phyloP scores from a whole-genome alignment of 257 asterid genomes.

The Solanum raphanifolium region DNA sequence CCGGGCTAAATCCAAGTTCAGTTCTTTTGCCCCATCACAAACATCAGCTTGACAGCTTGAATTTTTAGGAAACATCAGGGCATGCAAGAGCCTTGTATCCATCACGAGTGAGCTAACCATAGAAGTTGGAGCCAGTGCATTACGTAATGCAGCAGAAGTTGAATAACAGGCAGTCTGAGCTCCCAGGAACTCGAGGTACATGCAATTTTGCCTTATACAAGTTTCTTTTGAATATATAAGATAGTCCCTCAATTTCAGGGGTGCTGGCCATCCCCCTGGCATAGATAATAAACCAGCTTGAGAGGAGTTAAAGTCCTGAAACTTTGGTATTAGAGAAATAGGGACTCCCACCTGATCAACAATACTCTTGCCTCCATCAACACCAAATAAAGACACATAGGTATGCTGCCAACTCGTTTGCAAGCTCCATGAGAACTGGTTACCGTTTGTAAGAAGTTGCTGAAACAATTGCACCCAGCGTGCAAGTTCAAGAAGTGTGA shows the following conservation, averaged over 20 bases:
- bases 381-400: constrained; percentile 83
- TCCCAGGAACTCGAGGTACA: constrained; percentile 67
- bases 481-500: constrained; percentile 83
- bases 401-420: constrained; percentile 84
- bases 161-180: constrained; percentile 36
- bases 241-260: constrained; percentile 61
- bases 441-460: constrained; percentile 63
- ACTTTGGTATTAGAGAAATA: constrained; percentile 30
- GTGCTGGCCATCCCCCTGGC: constrained; percentile 95
- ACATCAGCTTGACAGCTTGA: constrained; percentile 12
- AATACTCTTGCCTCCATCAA: constrained; percentile 48
- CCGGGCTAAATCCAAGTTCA: constrained; percentile 29
- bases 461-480: constrained; percentile 88
- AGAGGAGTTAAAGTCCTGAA: constrained; percentile 24
- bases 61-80: constrained; percentile 33
- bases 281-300: constrained; percentile 40
- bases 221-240: constrained; percentile 53
- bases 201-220: constrained; percentile 52
- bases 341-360: constrained; percentile 39
- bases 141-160: constrained; percentile 15
- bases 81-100: constrained; percentile 36
- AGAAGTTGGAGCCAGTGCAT: constrained; percentile 16
- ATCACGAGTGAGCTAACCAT: constrained; percentile 28
- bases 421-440: constrained; percentile 70
- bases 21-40: constrained; percentile 13